Percentiles rank a stretch among this genome's conserved stretches.
Conservation (phyloP, 116 monocot genomes). For the Trichopus zeylanicus region DNA sequence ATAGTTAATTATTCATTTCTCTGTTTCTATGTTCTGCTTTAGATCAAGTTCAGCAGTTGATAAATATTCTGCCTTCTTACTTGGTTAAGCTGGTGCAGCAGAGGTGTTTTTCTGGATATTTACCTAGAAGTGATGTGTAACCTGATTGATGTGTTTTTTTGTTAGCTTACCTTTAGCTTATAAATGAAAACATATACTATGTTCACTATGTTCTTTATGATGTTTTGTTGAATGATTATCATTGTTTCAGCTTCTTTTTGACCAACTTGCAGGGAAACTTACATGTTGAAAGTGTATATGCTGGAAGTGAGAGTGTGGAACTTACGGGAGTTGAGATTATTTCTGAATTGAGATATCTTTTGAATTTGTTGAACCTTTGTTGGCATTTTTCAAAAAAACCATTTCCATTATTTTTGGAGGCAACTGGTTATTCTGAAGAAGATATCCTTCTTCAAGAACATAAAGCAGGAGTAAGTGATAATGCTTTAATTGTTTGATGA, state of each 20-base stretch:
- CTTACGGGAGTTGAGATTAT: constrained; percentile 53
- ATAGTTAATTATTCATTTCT: no score
- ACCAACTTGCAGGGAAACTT: constrained; percentile 64
- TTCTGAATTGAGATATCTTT: constrained; percentile 60
- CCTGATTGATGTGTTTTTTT: no score
- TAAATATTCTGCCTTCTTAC: no score
- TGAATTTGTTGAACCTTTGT: constrained; percentile 82
- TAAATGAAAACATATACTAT: no score
- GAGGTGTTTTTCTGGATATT: no score
- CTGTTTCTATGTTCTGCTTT: no score
- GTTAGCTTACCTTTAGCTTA: no score
- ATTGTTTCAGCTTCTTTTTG: not conserved
- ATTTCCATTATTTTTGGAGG: constrained; percentile 87
- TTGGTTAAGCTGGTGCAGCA: no score
- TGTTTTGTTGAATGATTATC: no score
- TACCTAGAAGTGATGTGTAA: no score
- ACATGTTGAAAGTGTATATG: constrained; percentile 81
- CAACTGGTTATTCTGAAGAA: constrained; percentile 67
- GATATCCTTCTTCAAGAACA: constrained; percentile 92
- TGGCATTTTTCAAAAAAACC: constrained; percentile 99
- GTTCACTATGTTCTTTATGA: no score
- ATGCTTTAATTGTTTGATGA: not conserved
- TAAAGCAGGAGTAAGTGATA: constrained; percentile 81
- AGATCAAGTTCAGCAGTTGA: no score
- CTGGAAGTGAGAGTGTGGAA: constrained; percentile 55